A percentile compares a stretch with the other conserved stretches of the same genome.
Conservation (phyloP, 2,329 filamentous ascomycete genomes). For the Aspergillus eucalypticola region DNA sequence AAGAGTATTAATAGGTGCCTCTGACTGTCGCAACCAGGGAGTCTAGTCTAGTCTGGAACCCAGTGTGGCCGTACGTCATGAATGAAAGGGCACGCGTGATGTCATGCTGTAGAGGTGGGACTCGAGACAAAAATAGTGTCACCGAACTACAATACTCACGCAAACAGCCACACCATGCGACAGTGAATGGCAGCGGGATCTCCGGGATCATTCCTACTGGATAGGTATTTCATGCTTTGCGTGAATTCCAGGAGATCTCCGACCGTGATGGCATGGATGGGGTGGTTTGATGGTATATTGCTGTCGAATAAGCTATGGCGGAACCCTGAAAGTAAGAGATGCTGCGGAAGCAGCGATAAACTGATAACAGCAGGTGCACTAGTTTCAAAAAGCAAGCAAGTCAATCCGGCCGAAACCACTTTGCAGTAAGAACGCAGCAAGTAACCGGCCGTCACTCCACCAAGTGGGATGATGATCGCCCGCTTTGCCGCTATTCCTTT, state of each 20-base stretch:
- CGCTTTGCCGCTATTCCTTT: not conserved
- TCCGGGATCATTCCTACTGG: not conserved
- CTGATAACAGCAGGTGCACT: not conserved
- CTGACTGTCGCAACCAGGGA: not conserved
- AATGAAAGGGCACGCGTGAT: slow-evolving; percentile 18
- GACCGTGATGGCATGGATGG: not conserved
- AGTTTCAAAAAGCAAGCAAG: not conserved
- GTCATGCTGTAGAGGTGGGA: slow-evolving; percentile 18
- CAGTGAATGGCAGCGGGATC: not conserved
- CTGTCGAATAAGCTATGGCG: not conserved
- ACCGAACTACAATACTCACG: not conserved
- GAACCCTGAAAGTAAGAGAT: not conserved
- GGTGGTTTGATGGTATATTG: not conserved
- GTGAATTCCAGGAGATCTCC: not conserved
- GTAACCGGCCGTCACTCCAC: not conserved
- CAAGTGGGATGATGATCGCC: not conserved
- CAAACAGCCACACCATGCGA: not conserved
- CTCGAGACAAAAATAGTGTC: not conserved
- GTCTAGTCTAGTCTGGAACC: not conserved
- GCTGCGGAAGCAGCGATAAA: not conserved
- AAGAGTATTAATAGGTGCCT: slow-evolving; percentile 7
- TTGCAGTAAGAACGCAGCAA: too few relatives aligned
- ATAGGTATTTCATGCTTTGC: not conserved
- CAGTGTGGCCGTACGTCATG: slow-evolving; percentile 22
- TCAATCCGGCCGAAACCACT: not conserved